phyloP scores from a whole-genome alignment of 371 early-diverging fungal genomes.

The Rhizopus stolonifer region DNA sequence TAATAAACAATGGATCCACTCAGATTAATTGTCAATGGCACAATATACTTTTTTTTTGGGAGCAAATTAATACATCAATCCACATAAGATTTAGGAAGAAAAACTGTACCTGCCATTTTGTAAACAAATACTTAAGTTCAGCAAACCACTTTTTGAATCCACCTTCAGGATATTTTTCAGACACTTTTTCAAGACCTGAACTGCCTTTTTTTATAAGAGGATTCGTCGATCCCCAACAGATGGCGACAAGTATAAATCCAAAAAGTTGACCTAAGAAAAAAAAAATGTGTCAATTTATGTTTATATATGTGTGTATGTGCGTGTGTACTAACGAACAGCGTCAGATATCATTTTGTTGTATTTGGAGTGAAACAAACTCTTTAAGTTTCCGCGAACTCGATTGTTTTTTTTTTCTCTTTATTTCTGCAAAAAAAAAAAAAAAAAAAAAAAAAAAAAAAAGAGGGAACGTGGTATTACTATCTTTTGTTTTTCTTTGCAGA shows the following conservation, averaged over 20 bases:
- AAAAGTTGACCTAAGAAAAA: conserved; percentile 17
- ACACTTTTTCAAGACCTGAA: conserved; percentile 72
- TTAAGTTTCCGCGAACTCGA: neutral
- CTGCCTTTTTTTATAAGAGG: conserved; percentile 91
- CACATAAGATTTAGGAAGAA: no score
- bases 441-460: conserved; percentile 5
- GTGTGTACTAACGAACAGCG: neutral
- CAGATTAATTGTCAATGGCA: conserved; percentile 84
- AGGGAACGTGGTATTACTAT: conserved; percentile 30
- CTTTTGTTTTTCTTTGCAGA: conserved; percentile 36
- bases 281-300: no score
- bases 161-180: conserved; percentile 44
- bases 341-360: neutral
- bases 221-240: conserved; percentile 96
- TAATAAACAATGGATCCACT: conserved; percentile 91
- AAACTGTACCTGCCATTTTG: conserved; percentile 78
- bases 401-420: conserved; percentile 2
- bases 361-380: neutral
- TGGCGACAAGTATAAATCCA: conserved; percentile 61
- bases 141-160: conserved; percentile 57
- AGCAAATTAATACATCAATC: no score
- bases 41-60: conserved; percentile 75
- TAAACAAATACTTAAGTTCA: conserved; percentile 77
- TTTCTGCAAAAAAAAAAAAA: neutral
- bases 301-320: no score